Percentiles rank a stretch among this genome's conserved stretches.
phyloP scores from a whole-genome alignment of 2,329 filamentous ascomycete species.

The Diaporthe aspalathi region DNA sequence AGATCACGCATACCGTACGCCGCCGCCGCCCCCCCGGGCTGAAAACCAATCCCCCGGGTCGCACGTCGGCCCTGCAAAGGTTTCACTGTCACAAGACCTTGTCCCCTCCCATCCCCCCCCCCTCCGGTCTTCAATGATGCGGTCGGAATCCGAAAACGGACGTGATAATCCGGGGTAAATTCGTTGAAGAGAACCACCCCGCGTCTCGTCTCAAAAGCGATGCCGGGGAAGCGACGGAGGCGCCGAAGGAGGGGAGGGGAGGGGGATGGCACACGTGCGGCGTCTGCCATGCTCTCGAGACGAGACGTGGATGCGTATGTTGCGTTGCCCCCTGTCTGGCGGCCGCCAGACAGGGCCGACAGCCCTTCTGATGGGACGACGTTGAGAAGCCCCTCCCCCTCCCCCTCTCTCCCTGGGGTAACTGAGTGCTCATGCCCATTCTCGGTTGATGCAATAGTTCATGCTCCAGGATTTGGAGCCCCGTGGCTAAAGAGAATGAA shows the following conservation, averaged over 20 bases:
- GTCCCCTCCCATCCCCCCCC: background rate
- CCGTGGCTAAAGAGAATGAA: background rate
- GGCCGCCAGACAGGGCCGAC: background rate
- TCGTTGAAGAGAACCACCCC: background rate
- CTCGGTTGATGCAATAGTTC: background rate
- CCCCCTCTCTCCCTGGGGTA: too few species aligned
- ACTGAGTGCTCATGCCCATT: background rate
- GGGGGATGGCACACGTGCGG: slow-evolving; percentile 10
- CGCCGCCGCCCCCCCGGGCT: background rate
- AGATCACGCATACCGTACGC: background rate
- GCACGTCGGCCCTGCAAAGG: background rate
- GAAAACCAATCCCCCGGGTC: slow-evolving; percentile 6
- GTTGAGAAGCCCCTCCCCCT: too few species aligned
- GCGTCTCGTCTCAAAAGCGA: background rate
- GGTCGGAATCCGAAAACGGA: background rate
- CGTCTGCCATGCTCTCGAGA: background rate
- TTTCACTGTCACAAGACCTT: slow-evolving; percentile 1
- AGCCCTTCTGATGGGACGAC: background rate
- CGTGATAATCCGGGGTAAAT: slow-evolving; percentile 15
- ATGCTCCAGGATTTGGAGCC: slow-evolving; percentile 2
- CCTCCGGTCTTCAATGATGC: background rate
- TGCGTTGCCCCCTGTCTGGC: background rate
- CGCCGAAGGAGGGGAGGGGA: too few species aligned
- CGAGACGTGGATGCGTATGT: background rate
- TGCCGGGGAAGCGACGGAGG: background rate